Percentiles rank a stretch among this genome's conserved stretches.
Evolutionary conservation across 495 filamentous ascomycete genomes (phyloP).

Genomic region (Aspergillus ellipticus): DNA sequence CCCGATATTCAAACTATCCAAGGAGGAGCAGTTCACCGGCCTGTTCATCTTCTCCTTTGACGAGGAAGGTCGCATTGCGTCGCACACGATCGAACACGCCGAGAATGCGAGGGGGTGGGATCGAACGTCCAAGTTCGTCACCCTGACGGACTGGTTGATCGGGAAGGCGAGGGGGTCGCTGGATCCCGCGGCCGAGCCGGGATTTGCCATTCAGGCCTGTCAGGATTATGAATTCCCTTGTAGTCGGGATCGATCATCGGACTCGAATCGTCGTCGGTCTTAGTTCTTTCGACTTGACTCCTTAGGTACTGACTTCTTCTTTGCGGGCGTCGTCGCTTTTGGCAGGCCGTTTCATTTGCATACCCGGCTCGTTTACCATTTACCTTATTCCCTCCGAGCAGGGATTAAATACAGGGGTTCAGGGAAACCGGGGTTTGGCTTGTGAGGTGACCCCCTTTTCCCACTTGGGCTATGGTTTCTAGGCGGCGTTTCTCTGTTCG

Average conservation of each 20-base stretch:
- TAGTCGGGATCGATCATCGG: background rate
- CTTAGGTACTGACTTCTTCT: too few relatives aligned
- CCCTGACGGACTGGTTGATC: conserved; percentile 83
- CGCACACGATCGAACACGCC: conserved; percentile 90
- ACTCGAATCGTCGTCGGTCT: background rate
- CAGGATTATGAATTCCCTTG: conserved; percentile 13
- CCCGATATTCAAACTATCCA: conserved; percentile 68
- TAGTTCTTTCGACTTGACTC: too few relatives aligned
- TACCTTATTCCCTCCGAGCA: too few relatives aligned
- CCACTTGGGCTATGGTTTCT: too few relatives aligned
- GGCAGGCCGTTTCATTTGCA: too few relatives aligned
- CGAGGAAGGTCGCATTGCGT: conserved; percentile 73
- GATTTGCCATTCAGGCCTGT: conserved; percentile 29
- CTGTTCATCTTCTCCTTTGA: conserved; percentile 97
- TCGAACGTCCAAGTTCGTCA: conserved; percentile 68
- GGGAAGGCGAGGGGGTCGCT: conserved; percentile 54
- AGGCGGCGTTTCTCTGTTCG: too few relatives aligned
- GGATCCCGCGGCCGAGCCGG: conserved; percentile 35
- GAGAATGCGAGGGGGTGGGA: conserved; percentile 74
- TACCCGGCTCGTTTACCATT: too few relatives aligned
- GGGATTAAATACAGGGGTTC: too few relatives aligned
- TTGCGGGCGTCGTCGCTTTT: too few relatives aligned
- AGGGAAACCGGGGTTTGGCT: too few relatives aligned
- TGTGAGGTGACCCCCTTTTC: too few relatives aligned
- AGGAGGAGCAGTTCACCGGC: conserved; percentile 55